Evolutionary conservation across 106 monocot species (phyloP).

Genomic region (Phalaenopsis equestris): DNA sequence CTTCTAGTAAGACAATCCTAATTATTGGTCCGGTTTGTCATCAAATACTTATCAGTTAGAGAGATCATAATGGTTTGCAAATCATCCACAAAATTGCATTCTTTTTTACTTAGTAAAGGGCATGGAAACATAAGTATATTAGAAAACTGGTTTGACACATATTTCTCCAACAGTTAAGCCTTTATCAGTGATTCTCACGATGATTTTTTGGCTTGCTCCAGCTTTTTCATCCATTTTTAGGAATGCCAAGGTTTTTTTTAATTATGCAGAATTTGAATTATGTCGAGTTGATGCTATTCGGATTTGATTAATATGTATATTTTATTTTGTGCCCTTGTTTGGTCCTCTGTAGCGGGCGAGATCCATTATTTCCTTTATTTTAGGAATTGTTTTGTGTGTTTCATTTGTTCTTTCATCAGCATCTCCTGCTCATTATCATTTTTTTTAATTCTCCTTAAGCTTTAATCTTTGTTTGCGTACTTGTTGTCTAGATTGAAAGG

Average conservation of each 20-base stretch:
- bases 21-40: too few species aligned
- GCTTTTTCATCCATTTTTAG: not conserved
- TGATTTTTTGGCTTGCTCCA: not conserved
- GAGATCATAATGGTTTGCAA: too few species aligned
- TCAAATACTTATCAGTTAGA: too few species aligned
- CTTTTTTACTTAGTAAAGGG: not conserved
- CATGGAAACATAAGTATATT: not conserved
- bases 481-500: slow-evolving; percentile 28
- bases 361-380: not conserved
- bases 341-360: not conserved
- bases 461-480: slow-evolving; percentile 2
- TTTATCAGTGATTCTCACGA: not conserved
- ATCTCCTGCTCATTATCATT: not conserved
- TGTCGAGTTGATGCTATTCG: not conserved
- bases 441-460: not conserved
- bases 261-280: not conserved
- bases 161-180: not conserved
- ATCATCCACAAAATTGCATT: too few species aligned
- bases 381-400: not conserved
- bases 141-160: not conserved
- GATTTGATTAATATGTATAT: not conserved
- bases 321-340: not conserved
- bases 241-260: not conserved
- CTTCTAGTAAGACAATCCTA: too few species aligned
- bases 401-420: not conserved